Percentiles rank a stretch among this genome's conserved stretches.
These are phyloP conservation scores for Leishmania lainsoni DNA, from an alignment of 208 protist species.

Conservation along the genomic window DNA sequence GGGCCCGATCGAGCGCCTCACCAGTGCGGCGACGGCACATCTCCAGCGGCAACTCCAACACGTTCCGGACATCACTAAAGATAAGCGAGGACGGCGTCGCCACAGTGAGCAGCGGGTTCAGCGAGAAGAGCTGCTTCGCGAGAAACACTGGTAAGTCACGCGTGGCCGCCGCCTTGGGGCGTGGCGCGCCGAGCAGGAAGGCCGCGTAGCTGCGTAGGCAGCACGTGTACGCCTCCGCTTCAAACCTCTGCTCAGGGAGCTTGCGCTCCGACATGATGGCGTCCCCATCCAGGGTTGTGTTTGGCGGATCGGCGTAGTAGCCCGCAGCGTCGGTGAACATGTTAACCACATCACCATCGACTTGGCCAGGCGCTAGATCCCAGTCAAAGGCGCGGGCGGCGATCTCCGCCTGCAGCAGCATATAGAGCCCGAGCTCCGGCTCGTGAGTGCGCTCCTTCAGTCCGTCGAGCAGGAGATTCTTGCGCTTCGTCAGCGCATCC, in stretches of 20 bases:
- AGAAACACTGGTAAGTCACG: conserved; percentile 81
- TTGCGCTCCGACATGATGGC: conserved; percentile 64
- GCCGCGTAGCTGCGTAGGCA: conserved; percentile 66
- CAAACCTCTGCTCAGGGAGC: conserved; percentile 32
- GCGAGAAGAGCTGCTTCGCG: conserved; percentile 71
- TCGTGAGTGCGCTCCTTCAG: conserved; percentile 45
- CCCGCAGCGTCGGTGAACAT: conserved; percentile 37
- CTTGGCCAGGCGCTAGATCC: conserved; percentile 26
- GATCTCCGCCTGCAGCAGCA: conserved; percentile 73
- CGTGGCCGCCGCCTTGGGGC: conserved; percentile 33
- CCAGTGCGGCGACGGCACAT: conserved; percentile 53
- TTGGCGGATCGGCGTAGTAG: conserved; percentile 70
- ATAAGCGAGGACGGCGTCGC: conserved; percentile 62
- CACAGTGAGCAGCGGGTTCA: conserved; percentile 60
- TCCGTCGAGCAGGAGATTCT: conserved; percentile 58
- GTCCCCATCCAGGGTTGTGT: conserved; percentile 69
- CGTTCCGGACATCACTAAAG: conserved; percentile 49
- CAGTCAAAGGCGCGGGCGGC: conserved; percentile 70
- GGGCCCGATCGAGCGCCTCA: conserved; percentile 65
- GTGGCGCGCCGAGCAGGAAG: conserved; percentile 73
- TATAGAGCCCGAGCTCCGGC: conserved; percentile 73
- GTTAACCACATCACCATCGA: conserved; percentile 23
- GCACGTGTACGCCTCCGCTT: conserved; percentile 66
- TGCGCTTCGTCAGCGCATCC: conserved; percentile 40
- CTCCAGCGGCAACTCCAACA: conserved; percentile 45